Evolutionary conservation across 2,329 filamentous ascomycete genomes (phyloP).

Genomic region (Chaetomium olivaceum): DNA sequence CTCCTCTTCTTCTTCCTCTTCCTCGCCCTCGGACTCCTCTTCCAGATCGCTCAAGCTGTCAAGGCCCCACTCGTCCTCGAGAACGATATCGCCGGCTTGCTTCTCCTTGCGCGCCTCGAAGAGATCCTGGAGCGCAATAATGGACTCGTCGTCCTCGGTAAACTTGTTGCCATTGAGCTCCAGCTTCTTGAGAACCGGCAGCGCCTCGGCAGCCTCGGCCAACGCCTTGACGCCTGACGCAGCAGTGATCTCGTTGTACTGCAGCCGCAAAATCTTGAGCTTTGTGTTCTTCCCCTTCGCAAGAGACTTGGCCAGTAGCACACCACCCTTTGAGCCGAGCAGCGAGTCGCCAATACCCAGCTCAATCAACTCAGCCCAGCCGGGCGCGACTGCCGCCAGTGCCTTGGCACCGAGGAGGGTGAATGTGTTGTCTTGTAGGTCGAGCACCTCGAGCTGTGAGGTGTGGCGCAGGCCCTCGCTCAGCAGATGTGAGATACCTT

Average conservation of each 20-base stretch:
- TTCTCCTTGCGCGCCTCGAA: constrained; percentile 79
- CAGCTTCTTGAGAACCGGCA: constrained; percentile 79
- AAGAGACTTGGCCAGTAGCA: constrained; percentile 72
- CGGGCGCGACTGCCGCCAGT: constrained; percentile 70
- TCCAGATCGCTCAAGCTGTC: constrained; percentile 87
- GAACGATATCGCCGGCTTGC: constrained; percentile 62
- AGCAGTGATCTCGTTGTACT: constrained; percentile 92
- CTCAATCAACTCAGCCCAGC: constrained; percentile 76
- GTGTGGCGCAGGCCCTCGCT: constrained; percentile 75
- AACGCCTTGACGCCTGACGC: constrained; percentile 71
- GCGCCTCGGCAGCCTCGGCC: constrained; percentile 64
- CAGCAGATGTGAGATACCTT: constrained; percentile 82
- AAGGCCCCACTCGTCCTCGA: constrained; percentile 81
- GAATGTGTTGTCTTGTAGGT: constrained; percentile 98
- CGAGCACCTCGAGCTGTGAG: constrained; percentile 69
- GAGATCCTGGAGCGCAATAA: constrained; percentile 68
- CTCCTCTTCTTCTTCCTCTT: constrained; percentile 68
- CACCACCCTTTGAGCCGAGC: constrained; percentile 73
- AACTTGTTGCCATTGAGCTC: constrained; percentile 98
- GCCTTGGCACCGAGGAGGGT: constrained; percentile 77
- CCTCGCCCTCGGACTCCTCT: constrained; percentile 69
- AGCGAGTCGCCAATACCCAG: constrained; percentile 88
- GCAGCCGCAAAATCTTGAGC: constrained; percentile 77
- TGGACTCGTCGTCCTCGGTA: constrained; percentile 74
- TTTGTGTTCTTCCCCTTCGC: constrained; percentile 73